Percentiles rank a stretch among this genome's conserved stretches.
These are phyloP conservation scores for Aschersonia sp. DNA, from an alignment of 2,329 filamentous ascomycete species.

Conservation along the genomic window DNA sequence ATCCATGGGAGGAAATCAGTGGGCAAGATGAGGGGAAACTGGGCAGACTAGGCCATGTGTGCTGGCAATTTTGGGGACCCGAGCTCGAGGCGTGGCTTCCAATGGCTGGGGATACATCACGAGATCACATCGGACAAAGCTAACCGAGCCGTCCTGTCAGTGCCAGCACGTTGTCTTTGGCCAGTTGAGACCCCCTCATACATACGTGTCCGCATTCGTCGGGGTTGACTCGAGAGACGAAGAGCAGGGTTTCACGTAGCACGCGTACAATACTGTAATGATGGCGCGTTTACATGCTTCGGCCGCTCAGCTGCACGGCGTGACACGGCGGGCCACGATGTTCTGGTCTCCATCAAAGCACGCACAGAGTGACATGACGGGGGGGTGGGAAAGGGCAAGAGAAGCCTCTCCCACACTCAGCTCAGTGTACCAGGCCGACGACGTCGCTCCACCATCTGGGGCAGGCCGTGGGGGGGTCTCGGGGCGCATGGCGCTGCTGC, in stretches of 20 bases:
- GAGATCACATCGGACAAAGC: background rate
- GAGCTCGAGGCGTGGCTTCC: background rate
- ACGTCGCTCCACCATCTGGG: slow-evolving; percentile 1
- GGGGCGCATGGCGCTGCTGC: background rate
- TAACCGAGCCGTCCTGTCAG: background rate
- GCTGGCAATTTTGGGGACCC: background rate
- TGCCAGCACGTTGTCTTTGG: background rate
- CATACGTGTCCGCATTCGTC: background rate
- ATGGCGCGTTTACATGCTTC: too few relatives aligned
- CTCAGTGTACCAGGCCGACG: background rate
- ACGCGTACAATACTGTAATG: too few relatives aligned
- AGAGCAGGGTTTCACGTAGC: too few relatives aligned
- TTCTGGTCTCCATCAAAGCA: background rate
- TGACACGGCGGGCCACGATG: background rate
- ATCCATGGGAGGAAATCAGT: background rate
- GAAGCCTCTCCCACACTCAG: background rate
- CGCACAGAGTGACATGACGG: background rate
- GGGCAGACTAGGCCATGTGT: background rate
- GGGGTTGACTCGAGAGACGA: too few relatives aligned
- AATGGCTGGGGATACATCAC: background rate
- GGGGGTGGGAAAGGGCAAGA: background rate
- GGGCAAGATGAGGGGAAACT: background rate
- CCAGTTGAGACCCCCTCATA: background rate
- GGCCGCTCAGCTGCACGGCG: background rate
- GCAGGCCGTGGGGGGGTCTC: background rate